Percentiles rank a stretch among this genome's conserved stretches.
Evolutionary conservation across 768 basidiomycete species (phyloP).

Genomic region (Russula foetens): DNA sequence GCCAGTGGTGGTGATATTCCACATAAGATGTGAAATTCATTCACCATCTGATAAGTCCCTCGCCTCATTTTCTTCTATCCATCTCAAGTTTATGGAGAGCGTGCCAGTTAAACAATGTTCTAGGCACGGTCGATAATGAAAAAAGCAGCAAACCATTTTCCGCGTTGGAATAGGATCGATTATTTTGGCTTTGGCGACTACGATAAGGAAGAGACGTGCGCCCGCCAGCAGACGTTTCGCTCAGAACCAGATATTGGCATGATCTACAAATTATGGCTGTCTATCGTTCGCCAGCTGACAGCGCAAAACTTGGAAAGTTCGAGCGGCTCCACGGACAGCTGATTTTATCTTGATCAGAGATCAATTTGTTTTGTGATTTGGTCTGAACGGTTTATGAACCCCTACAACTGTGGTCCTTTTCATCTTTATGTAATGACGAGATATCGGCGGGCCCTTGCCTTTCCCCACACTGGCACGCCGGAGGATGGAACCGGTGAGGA

Average conservation of each 20-base stretch:
- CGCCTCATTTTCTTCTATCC: neutral
- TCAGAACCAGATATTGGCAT: conserved; percentile 3
- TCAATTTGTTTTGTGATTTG: no score
- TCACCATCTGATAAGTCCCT: neutral
- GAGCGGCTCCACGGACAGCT: neutral
- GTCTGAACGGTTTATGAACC: neutral
- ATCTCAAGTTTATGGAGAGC: neutral
- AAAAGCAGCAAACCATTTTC: neutral
- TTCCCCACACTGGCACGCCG: neutral
- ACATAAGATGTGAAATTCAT: neutral
- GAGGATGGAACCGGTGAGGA: neutral
- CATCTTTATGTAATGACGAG: neutral
- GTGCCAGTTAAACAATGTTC: no score
- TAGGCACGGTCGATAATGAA: neutral
- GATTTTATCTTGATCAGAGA: neutral
- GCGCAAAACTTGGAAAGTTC: neutral
- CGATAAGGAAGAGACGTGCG: neutral
- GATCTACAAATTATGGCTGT: conserved; percentile 5
- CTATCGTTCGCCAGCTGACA: neutral
- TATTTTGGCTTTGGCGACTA: neutral
- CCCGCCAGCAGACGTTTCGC: neutral
- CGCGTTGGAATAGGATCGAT: neutral
- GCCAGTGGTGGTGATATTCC: no score
- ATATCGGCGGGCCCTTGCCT: neutral
- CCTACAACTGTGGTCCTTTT: neutral